Evolutionary conservation across 257 asterid species (phyloP), one percentile per base, ranked within the genome.

Genomic region (Lithospermum erythrorhizon): DNA sequence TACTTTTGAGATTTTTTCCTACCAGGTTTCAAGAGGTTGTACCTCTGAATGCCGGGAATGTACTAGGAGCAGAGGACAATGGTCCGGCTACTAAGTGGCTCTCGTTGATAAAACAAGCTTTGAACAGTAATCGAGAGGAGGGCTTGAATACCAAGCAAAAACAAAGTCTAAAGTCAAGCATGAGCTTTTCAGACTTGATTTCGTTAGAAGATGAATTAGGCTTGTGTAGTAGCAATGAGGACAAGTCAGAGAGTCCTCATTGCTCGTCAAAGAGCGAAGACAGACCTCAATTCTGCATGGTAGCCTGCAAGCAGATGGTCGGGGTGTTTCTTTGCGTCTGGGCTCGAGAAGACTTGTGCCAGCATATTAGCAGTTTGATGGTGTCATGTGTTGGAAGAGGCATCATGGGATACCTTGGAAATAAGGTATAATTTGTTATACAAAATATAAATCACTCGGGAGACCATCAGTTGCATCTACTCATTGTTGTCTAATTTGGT

Each of bases 11-110:
- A 23, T n/a, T 1, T 16, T 35, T 23, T 25, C 61, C 20, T 37
- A 56, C 41, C 80, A 90, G 97, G 76, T 83, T 90, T 63, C 97
- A 90, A 66, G 97, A 90, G 69, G 78, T 87, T 63, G 96, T 90
- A 37, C 97, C 97, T 17, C 72, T 90, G 15, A 90, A 87, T 45
- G 97, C 95, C 6, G 88, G 95, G 55, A 89, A 86, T 55, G 90
- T 89, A 15, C 61, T 90, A 5, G 95, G 96, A 9, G 78, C 89
- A 8, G 90, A 83, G 65, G 88, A 87, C 72, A 69, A 63, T 32
- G 85, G 81, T 2, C 95, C 97, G 14, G 87, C 94, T 5, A 72
- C 78, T 54, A 78, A 77, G 73, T 90, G 97, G 97, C 72, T 90
- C 21, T 79, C 89, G 0, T 70, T 87, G 20, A 83, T 81, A 29